Evolutionary conservation across 2,329 filamentous ascomycete species (phyloP).

Genomic region (Helotiales sp.): DNA sequence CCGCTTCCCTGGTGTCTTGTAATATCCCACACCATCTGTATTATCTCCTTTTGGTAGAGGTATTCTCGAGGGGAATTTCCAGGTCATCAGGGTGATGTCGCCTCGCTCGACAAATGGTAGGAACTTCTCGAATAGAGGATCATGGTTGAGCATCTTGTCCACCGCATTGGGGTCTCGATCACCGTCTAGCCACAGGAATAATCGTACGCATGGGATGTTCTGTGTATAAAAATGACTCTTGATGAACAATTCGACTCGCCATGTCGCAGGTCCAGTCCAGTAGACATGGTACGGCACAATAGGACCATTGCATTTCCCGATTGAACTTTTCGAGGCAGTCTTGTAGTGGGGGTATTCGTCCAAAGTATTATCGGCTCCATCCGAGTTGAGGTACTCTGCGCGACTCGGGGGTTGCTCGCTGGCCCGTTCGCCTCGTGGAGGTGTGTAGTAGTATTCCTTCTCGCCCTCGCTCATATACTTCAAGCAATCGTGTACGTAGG

Average conservation of each 20-base stretch:
- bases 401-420: constrained; percentile 34
- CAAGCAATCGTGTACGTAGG: constrained; percentile 52
- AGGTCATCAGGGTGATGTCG: constrained; percentile 51
- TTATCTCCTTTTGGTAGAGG: constrained; percentile 50
- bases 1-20: constrained; percentile 46
- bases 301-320: constrained; percentile 54
- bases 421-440: constrained; percentile 34
- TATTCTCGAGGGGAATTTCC: constrained; percentile 54
- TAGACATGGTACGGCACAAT: constrained; percentile 56
- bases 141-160: constrained; percentile 49
- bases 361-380: constrained; percentile 35
- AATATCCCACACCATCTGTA: constrained; percentile 49
- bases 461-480: constrained; percentile 49
- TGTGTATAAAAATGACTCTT: constrained; percentile 58
- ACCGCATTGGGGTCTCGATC: constrained; percentile 51
- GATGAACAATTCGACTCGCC: constrained; percentile 56
- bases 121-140: constrained; percentile 53
- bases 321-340: constrained; percentile 39
- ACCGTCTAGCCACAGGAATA: constrained; percentile 55
- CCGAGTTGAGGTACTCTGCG: constrained; percentile 37
- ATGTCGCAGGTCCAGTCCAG: constrained; percentile 57
- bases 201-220: constrained; percentile 52
- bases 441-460: constrained; percentile 50
- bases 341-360: constrained; percentile 36
- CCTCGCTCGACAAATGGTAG: constrained; percentile 53